Evolutionary conservation across 176 grass and related monocot genomes (phyloP).

Genomic region (Leersia perrieri): DNA sequence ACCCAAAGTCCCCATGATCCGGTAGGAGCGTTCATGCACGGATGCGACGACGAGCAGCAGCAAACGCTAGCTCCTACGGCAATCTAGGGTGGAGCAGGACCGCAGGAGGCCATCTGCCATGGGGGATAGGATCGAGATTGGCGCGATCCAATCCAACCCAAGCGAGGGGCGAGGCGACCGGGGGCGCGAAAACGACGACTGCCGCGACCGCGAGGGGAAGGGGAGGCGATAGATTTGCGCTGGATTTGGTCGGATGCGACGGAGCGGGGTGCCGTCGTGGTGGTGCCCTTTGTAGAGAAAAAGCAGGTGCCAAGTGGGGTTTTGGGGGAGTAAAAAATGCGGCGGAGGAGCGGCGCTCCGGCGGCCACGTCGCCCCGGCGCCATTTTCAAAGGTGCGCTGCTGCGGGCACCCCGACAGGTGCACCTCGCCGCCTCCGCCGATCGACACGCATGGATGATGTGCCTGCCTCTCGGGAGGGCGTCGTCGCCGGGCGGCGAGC

Average conservation of each 20-base stretch:
- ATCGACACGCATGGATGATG: not conserved
- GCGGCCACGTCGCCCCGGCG: slow-evolving; percentile 52
- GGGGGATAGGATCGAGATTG: not conserved
- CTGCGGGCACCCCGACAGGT: slow-evolving; percentile 48
- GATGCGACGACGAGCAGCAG: not conserved
- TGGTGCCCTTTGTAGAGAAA: slow-evolving; percentile 2
- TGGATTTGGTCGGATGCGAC: slow-evolving; percentile 29
- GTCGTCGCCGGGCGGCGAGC: slow-evolving; percentile 22
- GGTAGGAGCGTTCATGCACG: not conserved
- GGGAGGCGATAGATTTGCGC: not conserved
- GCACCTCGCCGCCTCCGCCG: slow-evolving; percentile 28
- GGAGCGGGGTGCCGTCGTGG: slow-evolving; percentile 7
- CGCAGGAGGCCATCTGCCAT: not conserved
- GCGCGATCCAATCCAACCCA: not conserved
- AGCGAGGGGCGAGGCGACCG: not conserved
- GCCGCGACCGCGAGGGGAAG: too few relatives aligned
- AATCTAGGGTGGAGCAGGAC: not conserved
- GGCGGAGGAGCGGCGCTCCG: slow-evolving; percentile 32
- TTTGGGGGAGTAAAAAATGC: slow-evolving; percentile 41
- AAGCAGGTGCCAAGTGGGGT: not conserved
- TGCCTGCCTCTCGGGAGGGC: not conserved
- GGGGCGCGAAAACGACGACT: not conserved
- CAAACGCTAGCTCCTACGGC: not conserved
- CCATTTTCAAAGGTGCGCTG: slow-evolving; percentile 28
- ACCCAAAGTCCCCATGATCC: not conserved